phyloP scores from a whole-genome alignment of 495 filamentous ascomycete species.

The Filosporella fistucella region DNA sequence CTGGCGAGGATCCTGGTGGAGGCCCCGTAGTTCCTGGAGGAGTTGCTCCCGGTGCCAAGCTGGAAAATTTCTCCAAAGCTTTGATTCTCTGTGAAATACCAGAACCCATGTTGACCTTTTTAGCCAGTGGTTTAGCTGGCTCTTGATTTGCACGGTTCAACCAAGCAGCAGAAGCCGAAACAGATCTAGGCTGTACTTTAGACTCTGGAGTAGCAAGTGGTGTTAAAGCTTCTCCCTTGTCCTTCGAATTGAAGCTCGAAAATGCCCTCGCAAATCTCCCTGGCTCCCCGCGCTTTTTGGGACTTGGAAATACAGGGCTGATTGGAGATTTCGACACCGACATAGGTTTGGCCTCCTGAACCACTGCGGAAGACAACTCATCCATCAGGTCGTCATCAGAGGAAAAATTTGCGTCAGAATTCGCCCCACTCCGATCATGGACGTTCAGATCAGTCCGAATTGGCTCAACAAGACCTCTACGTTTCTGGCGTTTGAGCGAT shows the following conservation, averaged over 20 bases:
- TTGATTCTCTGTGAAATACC: conserved; percentile 90
- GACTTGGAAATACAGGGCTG: conserved; percentile 54
- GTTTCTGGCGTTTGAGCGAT: conserved; percentile 33
- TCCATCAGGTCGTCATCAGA: conserved; percentile 90
- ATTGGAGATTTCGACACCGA: conserved; percentile 81
- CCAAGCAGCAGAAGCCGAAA: conserved; percentile 40
- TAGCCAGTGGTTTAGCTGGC: conserved; percentile 46
- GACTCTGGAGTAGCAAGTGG: conserved; percentile 4
- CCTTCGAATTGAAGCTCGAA: conserved; percentile 39
- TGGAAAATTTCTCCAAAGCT: conserved; percentile 72
- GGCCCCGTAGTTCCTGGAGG: conserved; percentile 29
- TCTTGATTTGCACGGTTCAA: conserved; percentile 43
- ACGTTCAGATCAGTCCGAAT: conserved; percentile 44
- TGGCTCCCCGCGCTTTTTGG: conserved; percentile 29
- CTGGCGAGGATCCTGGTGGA: conserved; percentile 10
- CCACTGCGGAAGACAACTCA: conserved; percentile 75
- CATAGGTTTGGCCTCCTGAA: conserved; percentile 81
- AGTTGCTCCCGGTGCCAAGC: conserved; percentile 22
- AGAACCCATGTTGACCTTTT: conserved; percentile 77
- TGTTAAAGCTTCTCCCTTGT: conserved; percentile 16
- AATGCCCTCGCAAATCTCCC: conserved; percentile 46
- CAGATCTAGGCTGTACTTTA: conserved; percentile 30
- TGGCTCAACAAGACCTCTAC: conserved; percentile 46
- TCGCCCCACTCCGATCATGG: conserved; percentile 40
- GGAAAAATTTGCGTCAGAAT: conserved; percentile 59